These are phyloP conservation scores for Cardamine occulta DNA, from an alignment of 345 rosid species.

Conservation along the genomic window DNA sequence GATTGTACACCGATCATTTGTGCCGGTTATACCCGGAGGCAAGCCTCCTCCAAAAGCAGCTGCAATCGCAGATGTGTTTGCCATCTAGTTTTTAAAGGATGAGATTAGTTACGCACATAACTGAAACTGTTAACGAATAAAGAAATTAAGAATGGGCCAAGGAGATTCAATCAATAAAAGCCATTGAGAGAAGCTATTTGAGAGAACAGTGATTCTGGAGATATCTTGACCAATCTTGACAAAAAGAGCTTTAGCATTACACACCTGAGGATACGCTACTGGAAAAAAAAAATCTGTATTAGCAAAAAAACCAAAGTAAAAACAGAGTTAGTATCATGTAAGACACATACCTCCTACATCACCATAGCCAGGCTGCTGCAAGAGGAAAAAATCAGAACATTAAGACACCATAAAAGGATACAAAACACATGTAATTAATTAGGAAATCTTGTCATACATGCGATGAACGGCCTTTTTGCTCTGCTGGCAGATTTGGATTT, in stretches of 20 bases:
- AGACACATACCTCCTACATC: conserved; percentile 75
- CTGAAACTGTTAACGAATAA: background rate
- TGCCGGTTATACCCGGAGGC: conserved; percentile 95
- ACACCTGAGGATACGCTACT: conserved; percentile 95
- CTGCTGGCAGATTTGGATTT: conserved; percentile 90
- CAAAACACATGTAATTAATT: conserved; percentile 3
- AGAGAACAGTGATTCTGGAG: background rate
- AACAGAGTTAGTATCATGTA: conserved; percentile 46
- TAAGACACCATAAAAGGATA: conserved; percentile 17
- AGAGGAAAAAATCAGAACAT: conserved; percentile 26
- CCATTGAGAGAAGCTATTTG: background rate
- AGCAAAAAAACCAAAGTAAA: conserved; percentile 30
- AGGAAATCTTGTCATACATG: conserved; percentile 58
- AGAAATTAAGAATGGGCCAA: background rate
- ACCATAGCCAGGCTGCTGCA: conserved; percentile 79
- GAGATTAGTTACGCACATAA: background rate
- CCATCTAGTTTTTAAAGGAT: conserved; percentile 58
- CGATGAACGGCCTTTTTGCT: conserved; percentile 88
- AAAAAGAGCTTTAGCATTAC: conserved; percentile 47
- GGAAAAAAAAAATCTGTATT: conserved; percentile 47
- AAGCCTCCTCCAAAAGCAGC: conserved; percentile 96
- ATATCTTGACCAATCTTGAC: conserved; percentile 37
- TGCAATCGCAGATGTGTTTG: conserved; percentile 89
- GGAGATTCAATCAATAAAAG: background rate
- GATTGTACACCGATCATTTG: conserved; percentile 92